Conservation (phyloP, 1,284 basidiomycete genomes). For the Clitocybe nebularis region DNA sequence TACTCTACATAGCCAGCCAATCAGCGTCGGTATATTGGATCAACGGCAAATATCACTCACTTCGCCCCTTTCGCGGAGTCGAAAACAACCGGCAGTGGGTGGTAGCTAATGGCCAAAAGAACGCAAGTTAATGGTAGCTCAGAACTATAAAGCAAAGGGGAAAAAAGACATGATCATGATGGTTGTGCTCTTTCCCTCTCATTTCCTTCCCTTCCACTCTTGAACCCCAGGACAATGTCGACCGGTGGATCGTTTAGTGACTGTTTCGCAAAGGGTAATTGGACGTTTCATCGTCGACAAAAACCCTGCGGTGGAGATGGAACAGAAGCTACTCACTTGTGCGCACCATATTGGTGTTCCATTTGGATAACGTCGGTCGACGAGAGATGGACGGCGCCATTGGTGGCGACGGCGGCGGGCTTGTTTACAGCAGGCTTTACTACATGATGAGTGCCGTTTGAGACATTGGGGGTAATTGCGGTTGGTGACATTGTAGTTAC, state of each 20-base stretch:
- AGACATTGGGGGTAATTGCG: conserved; percentile 12
- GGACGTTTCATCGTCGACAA: conserved; percentile 20
- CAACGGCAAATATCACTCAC: conserved; percentile 49
- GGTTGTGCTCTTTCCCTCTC: conserved; percentile 6
- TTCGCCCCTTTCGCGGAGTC: conserved; percentile 86
- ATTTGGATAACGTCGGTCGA: conserved; percentile 74
- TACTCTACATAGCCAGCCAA: conserved; percentile 51
- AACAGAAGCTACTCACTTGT: conserved; percentile 66
- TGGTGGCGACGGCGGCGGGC: conserved; percentile 4
- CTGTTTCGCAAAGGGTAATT: conserved; percentile 19
- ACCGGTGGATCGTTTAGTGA: conserved; percentile 17
- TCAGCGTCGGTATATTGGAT: conserved; percentile 12
- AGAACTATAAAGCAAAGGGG: conserved; percentile 15
- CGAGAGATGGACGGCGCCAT: conserved; percentile 29
- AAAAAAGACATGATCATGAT: conserved; percentile 14
- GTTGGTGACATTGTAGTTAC: conserved; percentile 17
- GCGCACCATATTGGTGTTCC: conserved; percentile 82
- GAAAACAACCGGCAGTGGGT: conserved; percentile 94
- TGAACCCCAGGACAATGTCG: conserved; percentile 19
- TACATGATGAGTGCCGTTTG: conserved; percentile 4
- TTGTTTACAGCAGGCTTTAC: conserved; percentile 7
- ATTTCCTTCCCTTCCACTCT: conserved; percentile 6
- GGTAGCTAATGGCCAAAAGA: conserved; percentile 73
- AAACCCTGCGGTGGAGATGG: conserved; percentile 10
- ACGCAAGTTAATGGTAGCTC: conserved; percentile 23